Evolutionary conservation across 371 early-diverging fungal genomes (phyloP).

Genomic region (Rhizopus sp.): DNA sequence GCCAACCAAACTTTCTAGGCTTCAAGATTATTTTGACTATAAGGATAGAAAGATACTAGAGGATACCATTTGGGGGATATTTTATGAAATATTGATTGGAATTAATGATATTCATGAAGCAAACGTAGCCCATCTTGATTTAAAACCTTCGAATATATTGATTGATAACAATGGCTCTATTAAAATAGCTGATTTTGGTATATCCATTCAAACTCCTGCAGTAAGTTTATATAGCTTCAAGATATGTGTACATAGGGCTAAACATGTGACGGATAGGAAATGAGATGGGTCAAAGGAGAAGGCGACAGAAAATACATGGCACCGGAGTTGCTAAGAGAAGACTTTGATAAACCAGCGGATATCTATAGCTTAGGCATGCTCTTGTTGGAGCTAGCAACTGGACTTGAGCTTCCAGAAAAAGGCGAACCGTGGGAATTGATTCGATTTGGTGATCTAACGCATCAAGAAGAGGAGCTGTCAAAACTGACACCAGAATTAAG

Average conservation of each 20-base stretch:
- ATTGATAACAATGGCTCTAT: slow-evolving; percentile 63
- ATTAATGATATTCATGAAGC: slow-evolving; percentile 73
- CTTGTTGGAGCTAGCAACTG: slow-evolving; percentile 83
- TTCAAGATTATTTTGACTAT: slow-evolving; percentile 26
- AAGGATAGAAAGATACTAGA: slow-evolving; percentile 56
- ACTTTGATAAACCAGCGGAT: slow-evolving; percentile 83
- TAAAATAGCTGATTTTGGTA: slow-evolving; percentile 91
- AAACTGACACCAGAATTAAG: slow-evolving; percentile 15
- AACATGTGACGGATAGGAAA: slow-evolving; percentile 16
- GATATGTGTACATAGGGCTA: background rate
- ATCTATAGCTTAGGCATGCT: slow-evolving; percentile 89
- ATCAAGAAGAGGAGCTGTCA: slow-evolving; percentile 29
- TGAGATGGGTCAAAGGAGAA: slow-evolving; percentile 62
- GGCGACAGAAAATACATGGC: slow-evolving; percentile 97
- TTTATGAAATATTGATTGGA: slow-evolving; percentile 77
- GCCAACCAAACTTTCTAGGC: slow-evolving; percentile 7
- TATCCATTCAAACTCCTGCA: slow-evolving; percentile 67
- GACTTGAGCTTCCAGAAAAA: slow-evolving; percentile 81
- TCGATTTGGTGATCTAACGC: slow-evolving; percentile 72
- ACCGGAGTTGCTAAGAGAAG: slow-evolving; percentile 83
- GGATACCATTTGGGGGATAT: slow-evolving; percentile 73
- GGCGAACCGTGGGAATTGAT: slow-evolving; percentile 87
- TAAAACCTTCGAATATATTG: slow-evolving; percentile 90
- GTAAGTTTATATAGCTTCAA: slow-evolving; percentile 28
- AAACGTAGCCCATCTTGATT: slow-evolving; percentile 79